A percentile compares a stretch with the other conserved stretches of the same genome.
phyloP scores from a whole-genome alignment of 148 eudicot species.

The Fagopyrum tataricum region DNA sequence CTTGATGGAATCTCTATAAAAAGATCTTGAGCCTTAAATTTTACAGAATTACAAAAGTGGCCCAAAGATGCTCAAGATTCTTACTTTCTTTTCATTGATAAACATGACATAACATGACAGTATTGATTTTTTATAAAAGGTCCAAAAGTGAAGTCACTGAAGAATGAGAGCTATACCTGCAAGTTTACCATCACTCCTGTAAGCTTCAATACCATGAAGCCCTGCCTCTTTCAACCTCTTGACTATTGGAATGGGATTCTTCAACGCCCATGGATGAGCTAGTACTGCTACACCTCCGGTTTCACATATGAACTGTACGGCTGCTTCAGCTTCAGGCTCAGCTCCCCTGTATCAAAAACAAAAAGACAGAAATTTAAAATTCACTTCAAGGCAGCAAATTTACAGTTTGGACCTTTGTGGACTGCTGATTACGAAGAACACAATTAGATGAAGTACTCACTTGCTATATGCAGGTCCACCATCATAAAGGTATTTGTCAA shows the following conservation, averaged over 20 bases:
- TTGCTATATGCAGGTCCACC: slow-evolving; percentile 97
- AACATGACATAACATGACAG: too few species aligned
- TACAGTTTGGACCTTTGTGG: too few species aligned
- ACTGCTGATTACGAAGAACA: neutral
- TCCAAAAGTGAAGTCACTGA: too few species aligned
- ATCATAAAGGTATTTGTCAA: slow-evolving; percentile 79
- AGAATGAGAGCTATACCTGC: slow-evolving; percentile 39
- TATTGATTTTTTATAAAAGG: too few species aligned
- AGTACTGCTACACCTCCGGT: slow-evolving; percentile 87
- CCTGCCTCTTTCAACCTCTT: slow-evolving; percentile 72
- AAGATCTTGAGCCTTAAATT: too few species aligned
- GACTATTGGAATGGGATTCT: slow-evolving; percentile 52
- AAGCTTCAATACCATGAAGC: slow-evolving; percentile 86
- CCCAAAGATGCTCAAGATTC: too few species aligned
- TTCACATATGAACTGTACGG: slow-evolving; percentile 57
- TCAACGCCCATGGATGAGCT: slow-evolving; percentile 98
- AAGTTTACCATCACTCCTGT: slow-evolving; percentile 87
- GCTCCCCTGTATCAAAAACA: slow-evolving; percentile 53
- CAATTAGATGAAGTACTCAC: slow-evolving; percentile 28
- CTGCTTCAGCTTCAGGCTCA: slow-evolving; percentile 82
- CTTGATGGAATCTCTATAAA: too few species aligned
- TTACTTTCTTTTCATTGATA: too few species aligned
- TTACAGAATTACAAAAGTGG: too few species aligned
- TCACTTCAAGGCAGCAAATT: too few species aligned
- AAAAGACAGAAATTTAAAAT: neutral